Evolutionary conservation across 2,329 filamentous ascomycete species (phyloP).

Genomic region (Metarhizium brunneum): DNA sequence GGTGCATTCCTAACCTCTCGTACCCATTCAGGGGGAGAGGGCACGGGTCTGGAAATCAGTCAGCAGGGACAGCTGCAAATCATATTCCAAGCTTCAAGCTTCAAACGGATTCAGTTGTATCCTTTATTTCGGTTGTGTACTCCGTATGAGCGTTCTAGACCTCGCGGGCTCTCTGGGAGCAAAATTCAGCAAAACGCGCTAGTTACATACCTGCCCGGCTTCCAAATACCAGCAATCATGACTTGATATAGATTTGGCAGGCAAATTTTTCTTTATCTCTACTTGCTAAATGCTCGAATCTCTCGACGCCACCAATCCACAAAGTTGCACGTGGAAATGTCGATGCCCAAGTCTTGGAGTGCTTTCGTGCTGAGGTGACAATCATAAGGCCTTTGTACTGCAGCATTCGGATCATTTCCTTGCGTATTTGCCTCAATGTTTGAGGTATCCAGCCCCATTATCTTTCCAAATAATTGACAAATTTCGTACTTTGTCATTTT

Average conservation of each 20-base stretch:
- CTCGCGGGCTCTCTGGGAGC: too few relatives aligned
- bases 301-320: slow-evolving; percentile 69
- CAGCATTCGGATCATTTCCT: slow-evolving; percentile 61
- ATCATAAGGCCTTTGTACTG: slow-evolving; percentile 75
- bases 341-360: slow-evolving; percentile 64
- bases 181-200: not conserved
- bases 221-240: not conserved
- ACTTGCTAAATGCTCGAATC: slow-evolving; percentile 49
- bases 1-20: too few relatives aligned
- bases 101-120: too few relatives aligned
- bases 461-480: slow-evolving; percentile 65
- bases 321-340: slow-evolving; percentile 68
- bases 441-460: slow-evolving; percentile 64
- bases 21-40: too few relatives aligned
- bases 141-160: too few relatives aligned
- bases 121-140: too few relatives aligned
- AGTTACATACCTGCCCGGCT: not conserved
- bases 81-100: too few relatives aligned
- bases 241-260: not conserved
- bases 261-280: slow-evolving; percentile 10
- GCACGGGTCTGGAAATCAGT: too few relatives aligned
- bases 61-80: too few relatives aligned
- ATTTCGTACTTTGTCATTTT: slow-evolving; percentile 86
- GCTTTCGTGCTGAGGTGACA: slow-evolving; percentile 74
- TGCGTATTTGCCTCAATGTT: slow-evolving; percentile 61